These are phyloP conservation scores for Thraustotheca clavata DNA, from an alignment of 352 stramenopile species.

Conservation along the genomic window DNA sequence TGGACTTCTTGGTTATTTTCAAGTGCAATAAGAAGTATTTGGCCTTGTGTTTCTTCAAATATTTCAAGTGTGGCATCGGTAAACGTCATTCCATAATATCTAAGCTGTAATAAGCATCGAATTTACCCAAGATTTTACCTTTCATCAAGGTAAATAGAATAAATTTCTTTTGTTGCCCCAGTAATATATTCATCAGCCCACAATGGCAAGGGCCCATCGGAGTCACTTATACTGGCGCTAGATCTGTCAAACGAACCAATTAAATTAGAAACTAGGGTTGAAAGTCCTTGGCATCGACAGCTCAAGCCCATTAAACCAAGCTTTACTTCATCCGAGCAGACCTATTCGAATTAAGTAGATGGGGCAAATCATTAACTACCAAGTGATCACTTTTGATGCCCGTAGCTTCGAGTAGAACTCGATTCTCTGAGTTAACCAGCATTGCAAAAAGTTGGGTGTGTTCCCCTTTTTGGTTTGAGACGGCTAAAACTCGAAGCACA, in stretches of 20 bases:
- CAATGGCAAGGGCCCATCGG: constrained; percentile 23
- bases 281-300: constrained; percentile 69
- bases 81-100: constrained; percentile 66
- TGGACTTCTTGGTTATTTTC: constrained; percentile 52
- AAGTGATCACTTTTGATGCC: constrained; percentile 61
- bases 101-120: not conserved
- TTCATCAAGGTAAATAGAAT: constrained; percentile 44
- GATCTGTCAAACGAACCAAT: constrained; percentile 38
- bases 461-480: constrained; percentile 48
- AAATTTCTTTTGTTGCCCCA: constrained; percentile 75
- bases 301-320: constrained; percentile 79
- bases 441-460: constrained; percentile 73
- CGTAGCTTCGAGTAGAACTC: constrained; percentile 60
- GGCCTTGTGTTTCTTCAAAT: constrained; percentile 55
- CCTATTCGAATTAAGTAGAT: not conserved
- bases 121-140: constrained; percentile 17
- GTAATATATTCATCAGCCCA: constrained; percentile 75
- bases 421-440: constrained; percentile 78
- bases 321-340: constrained; percentile 73
- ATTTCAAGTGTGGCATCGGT: constrained; percentile 58
- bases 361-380: not conserved
- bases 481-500: constrained; percentile 67
- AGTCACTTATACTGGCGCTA: not conserved
- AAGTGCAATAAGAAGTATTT: constrained; percentile 67
- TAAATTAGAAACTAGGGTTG: constrained; percentile 76